These are phyloP conservation scores for Phragmites australis DNA, from an alignment of 176 grass and related monocot genomes.

Conservation along the genomic window DNA sequence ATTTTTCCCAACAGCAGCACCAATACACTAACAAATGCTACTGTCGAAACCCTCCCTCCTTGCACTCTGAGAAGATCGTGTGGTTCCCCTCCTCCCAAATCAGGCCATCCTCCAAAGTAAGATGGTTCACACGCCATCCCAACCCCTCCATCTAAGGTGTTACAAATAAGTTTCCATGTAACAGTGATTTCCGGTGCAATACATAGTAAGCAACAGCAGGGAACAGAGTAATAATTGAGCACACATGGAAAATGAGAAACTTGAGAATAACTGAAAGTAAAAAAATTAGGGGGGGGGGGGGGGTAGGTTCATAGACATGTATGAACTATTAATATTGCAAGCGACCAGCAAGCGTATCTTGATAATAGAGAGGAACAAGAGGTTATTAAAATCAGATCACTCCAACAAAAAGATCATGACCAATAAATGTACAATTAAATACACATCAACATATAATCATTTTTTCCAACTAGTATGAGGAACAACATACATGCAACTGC, in stretches of 20 bases:
- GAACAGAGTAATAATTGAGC: slow-evolving; percentile 1
- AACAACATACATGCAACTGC: slow-evolving; percentile 6
- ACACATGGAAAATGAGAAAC: slow-evolving; percentile 23
- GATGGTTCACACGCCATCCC: neutral
- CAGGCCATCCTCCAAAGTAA: too few species aligned
- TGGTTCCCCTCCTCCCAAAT: neutral
- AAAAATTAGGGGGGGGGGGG: neutral
- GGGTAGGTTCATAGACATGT: too few species aligned
- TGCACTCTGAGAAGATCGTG: neutral
- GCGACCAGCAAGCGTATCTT: neutral
- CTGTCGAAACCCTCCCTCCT: neutral
- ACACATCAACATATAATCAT: neutral
- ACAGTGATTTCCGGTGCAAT: neutral
- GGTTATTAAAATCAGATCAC: neutral
- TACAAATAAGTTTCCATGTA: neutral
- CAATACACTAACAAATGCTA: slow-evolving; percentile 14
- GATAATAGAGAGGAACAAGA: slow-evolving; percentile 10
- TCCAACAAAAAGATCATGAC: neutral
- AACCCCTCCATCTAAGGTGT: neutral
- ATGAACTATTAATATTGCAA: neutral
- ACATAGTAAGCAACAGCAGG: neutral
- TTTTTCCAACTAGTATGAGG: neutral
- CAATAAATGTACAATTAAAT: neutral
- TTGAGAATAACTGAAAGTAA: neutral
- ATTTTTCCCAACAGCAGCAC: neutral